phyloP scores from a whole-genome alignment of 208 protist genomes.

The Trypanosoma melophagium region DNA sequence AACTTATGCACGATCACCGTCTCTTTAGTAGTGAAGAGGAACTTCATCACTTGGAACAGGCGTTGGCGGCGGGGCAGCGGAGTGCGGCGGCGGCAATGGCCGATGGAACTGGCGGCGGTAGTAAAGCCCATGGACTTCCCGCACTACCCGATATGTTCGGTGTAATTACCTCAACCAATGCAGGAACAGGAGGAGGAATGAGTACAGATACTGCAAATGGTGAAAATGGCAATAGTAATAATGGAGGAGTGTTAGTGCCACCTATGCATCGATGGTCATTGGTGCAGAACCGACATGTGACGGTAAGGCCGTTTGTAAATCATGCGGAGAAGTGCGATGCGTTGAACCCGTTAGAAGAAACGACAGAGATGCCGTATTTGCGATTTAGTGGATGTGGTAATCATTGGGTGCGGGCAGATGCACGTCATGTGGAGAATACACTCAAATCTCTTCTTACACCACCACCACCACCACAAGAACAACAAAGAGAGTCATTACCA shows the following conservation, averaged over 20 bases:
- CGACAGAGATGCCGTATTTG: too few species aligned
- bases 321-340: too few species aligned
- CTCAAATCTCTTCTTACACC: too few species aligned
- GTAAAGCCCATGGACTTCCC: slow-evolving; percentile 2
- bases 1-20: slow-evolving; percentile 26
- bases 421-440: slow-evolving; percentile 18
- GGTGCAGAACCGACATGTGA: slow-evolving; percentile 17
- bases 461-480: too few species aligned
- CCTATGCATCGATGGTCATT: slow-evolving; percentile 27
- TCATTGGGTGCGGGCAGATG: slow-evolving; percentile 24
- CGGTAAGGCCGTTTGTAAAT: not conserved
- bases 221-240: slow-evolving; percentile 13
- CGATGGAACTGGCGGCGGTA: not conserved
- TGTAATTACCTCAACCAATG: slow-evolving; percentile 3
- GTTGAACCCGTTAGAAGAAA: too few species aligned
- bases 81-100: not conserved
- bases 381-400: slow-evolving; percentile 5
- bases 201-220: not conserved
- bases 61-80: slow-evolving; percentile 6
- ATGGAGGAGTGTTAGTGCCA: slow-evolving; percentile 12
- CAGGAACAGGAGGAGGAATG: not conserved
- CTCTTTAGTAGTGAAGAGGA: slow-evolving; percentile 24
- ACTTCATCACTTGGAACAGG: slow-evolving; percentile 22
- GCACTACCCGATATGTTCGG: slow-evolving; percentile 37
- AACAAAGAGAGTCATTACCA: too few species aligned